A percentile compares a stretch with the other conserved stretches of the same genome.
phyloP scores from a whole-genome alignment of 257 asterid genomes.

The Sherardia arvensis region DNA sequence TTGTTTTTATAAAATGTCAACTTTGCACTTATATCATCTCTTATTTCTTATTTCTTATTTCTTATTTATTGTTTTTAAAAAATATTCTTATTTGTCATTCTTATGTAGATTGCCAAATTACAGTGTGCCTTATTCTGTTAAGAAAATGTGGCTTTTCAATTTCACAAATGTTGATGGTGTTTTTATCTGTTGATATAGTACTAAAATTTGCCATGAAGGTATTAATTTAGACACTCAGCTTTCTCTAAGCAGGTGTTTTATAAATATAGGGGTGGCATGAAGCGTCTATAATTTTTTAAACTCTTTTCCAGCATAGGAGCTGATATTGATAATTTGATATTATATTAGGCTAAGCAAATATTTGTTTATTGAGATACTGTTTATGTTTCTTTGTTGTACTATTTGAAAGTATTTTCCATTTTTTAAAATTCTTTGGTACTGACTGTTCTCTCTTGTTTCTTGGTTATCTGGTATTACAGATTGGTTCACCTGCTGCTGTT shows the following conservation, averaged over 20 bases:
- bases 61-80: too few relatives aligned
- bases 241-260: not conserved
- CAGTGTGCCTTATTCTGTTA: not conserved
- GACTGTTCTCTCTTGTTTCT: slow-evolving; percentile 10
- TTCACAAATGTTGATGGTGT: not conserved
- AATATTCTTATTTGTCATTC: too few relatives aligned
- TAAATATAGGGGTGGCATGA: not conserved
- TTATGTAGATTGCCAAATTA: not conserved
- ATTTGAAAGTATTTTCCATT: too few relatives aligned
- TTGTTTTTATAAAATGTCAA: too few relatives aligned
- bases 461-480: slow-evolving; percentile 24
- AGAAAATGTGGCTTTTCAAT: not conserved
- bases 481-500: slow-evolving; percentile 13
- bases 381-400: too few relatives aligned
- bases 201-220: not conserved
- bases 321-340: not conserved
- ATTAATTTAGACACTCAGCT: not conserved
- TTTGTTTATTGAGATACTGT: not conserved
- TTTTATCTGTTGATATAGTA: not conserved
- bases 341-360: not conserved
- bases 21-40: too few relatives aligned
- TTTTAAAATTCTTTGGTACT: not conserved
- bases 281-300: not conserved
- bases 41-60: too few relatives aligned
- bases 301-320: not conserved